phyloP scores from a whole-genome alignment of 164 flowering plant genomes.

The Magnolia kwangsiensis region DNA sequence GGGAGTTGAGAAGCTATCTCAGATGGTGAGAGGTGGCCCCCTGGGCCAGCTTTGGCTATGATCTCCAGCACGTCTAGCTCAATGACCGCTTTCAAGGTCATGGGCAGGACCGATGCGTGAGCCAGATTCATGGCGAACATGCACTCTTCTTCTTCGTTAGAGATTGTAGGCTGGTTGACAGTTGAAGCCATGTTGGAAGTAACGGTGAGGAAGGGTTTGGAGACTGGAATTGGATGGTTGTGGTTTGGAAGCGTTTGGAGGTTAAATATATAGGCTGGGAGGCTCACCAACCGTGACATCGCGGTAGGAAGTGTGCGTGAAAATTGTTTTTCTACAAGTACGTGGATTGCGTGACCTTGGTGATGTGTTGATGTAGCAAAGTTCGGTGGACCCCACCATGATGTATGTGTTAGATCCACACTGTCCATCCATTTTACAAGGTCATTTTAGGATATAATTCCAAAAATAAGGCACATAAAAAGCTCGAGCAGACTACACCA shows the following conservation, averaged over 20 bases:
- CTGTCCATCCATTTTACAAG: too few species aligned
- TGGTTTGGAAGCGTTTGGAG: background rate
- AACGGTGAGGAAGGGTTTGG: background rate
- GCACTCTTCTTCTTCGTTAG: slow-evolving; percentile 34
- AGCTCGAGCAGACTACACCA: too few species aligned
- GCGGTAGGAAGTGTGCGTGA: background rate
- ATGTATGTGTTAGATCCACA: too few species aligned
- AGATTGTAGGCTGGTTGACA: background rate
- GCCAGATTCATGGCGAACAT: slow-evolving; percentile 59
- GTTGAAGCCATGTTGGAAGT: background rate
- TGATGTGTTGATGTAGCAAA: too few species aligned
- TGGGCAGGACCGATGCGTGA: slow-evolving; percentile 57
- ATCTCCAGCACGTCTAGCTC: slow-evolving; percentile 70
- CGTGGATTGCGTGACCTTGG: too few species aligned
- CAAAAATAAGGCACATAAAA: too few species aligned
- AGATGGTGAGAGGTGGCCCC: slow-evolving; percentile 38
- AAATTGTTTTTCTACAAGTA: background rate
- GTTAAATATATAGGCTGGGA: background rate
- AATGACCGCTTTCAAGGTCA: slow-evolving; percentile 60
- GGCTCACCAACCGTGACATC: background rate
- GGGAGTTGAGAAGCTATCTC: slow-evolving; percentile 58
- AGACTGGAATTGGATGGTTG: background rate
- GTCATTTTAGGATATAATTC: too few species aligned
- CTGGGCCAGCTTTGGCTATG: slow-evolving; percentile 50
- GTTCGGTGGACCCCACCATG: too few species aligned